Percentiles rank a stretch among this genome's conserved stretches.
phyloP scores from a whole-genome alignment of 108 stramenopile genomes.

The Stephanodiscus triporus region DNA sequence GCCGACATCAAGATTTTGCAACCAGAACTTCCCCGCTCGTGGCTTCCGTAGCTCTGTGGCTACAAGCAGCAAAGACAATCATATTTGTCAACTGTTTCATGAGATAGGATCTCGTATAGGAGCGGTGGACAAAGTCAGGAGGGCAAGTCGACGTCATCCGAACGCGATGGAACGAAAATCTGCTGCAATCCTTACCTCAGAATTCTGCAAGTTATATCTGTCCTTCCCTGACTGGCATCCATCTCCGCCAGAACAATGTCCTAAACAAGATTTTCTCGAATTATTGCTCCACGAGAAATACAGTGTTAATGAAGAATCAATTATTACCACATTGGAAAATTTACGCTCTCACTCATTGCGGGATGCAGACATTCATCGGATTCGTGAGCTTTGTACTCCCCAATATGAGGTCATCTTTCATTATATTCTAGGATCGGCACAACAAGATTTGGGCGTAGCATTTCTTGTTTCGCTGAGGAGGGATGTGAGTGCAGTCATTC shows the following conservation, averaged over 20 bases:
- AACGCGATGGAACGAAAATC: slow-evolving; percentile 10
- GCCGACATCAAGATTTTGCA: background rate
- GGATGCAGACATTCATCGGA: slow-evolving; percentile 11
- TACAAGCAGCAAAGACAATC: background rate
- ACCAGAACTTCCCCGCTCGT: background rate
- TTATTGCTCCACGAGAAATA: slow-evolving; percentile 17
- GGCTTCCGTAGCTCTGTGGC: slow-evolving; percentile 7
- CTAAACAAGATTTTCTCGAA: slow-evolving; percentile 31
- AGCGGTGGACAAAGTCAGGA: background rate
- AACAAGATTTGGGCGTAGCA: slow-evolving; percentile 55
- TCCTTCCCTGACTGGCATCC: slow-evolving; percentile 30
- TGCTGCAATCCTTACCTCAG: slow-evolving; percentile 38
- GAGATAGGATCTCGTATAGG: slow-evolving; percentile 3
- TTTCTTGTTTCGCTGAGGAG: slow-evolving; percentile 66
- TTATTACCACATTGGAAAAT: slow-evolving; percentile 23
- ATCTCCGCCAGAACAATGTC: slow-evolving; percentile 4
- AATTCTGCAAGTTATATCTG: slow-evolving; percentile 33
- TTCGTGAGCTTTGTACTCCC: slow-evolving; percentile 58
- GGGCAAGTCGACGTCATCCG: background rate
- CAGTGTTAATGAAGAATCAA: slow-evolving; percentile 14
- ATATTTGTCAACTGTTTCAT: slow-evolving; percentile 1
- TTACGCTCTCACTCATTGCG: slow-evolving; percentile 19
- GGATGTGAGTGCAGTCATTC: slow-evolving; percentile 52
- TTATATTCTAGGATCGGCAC: slow-evolving; percentile 58
- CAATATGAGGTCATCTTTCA: slow-evolving; percentile 59